Conservation (phyloP, 2,329 filamentous ascomycete species). For the Aspergillus viridinutans region DNA sequence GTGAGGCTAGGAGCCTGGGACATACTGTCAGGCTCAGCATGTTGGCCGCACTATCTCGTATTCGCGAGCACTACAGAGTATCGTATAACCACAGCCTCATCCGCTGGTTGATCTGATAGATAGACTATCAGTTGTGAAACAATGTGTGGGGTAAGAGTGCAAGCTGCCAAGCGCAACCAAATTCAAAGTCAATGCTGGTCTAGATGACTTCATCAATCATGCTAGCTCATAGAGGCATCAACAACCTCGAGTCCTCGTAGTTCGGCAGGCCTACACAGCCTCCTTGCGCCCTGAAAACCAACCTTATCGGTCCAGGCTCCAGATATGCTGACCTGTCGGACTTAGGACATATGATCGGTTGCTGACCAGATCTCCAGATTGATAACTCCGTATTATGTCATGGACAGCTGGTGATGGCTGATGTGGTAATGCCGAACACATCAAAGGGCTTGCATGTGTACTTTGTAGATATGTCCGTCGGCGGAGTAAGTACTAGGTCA, state of each 20-base stretch:
- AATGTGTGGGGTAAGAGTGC: not conserved
- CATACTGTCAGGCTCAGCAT: not conserved
- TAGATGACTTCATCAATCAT: not conserved
- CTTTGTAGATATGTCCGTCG: not conserved
- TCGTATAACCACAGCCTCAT: too few species aligned
- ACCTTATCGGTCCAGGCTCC: not conserved
- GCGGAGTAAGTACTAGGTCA: too few species aligned
- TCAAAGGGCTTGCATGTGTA: not conserved
- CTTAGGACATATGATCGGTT: not conserved
- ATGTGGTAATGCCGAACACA: not conserved
- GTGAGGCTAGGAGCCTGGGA: not conserved
- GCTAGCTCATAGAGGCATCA: not conserved
- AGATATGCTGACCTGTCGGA: not conserved
- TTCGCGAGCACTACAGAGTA: too few species aligned
- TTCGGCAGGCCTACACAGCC: not conserved
- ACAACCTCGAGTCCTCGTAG: not conserved
- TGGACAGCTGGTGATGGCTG: not conserved
- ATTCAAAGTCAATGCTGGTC: not conserved
- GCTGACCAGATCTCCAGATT: not conserved
- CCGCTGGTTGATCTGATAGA: too few species aligned
- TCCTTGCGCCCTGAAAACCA: not conserved
- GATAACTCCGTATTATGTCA: not conserved
- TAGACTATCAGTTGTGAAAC: not conserved
- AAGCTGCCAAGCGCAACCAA: not conserved
- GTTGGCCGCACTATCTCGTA: not conserved